Percentiles rank a stretch among this genome's conserved stretches.
phyloP scores from a whole-genome alignment of 345 rosid species.

The Angophora floribunda region DNA sequence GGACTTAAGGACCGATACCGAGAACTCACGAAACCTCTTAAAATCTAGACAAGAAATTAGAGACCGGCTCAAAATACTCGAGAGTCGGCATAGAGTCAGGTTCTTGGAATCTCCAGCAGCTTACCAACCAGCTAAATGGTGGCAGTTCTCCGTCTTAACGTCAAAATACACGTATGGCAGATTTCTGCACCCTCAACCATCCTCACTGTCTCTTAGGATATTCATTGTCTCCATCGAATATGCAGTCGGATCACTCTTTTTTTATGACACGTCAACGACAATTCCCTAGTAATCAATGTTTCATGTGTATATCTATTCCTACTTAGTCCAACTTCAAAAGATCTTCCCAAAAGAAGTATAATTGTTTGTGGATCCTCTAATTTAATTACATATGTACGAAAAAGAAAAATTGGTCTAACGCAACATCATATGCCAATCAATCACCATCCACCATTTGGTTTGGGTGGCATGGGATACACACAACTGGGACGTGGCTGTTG shows the following conservation, averaged over 20 bases:
- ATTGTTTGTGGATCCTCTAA: not conserved
- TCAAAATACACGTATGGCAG: not conserved
- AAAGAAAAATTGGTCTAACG: not conserved
- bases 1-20: not conserved
- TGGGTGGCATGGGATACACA: not conserved
- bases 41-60: not conserved
- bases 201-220: not conserved
- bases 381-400: not conserved
- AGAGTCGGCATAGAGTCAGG: not conserved
- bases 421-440: not conserved
- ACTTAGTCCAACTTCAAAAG: not conserved
- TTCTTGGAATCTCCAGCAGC: not conserved
- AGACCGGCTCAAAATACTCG: not conserved
- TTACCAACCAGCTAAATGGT: not conserved
- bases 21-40: not conserved
- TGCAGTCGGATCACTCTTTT: not conserved
- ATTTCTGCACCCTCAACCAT: not conserved
- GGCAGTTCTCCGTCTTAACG: not conserved
- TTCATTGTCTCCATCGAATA: not conserved
- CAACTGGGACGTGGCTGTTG: not conserved
- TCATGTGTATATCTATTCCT: not conserved
- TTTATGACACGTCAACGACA: not conserved
- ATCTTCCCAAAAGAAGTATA: not conserved
- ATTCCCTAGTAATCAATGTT: not conserved
- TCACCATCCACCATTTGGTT: not conserved